Evolutionary conservation across 306 rosid genomes (phyloP), one percentile per base, ranked within the genome.

Genomic region (Senna tora): DNA sequence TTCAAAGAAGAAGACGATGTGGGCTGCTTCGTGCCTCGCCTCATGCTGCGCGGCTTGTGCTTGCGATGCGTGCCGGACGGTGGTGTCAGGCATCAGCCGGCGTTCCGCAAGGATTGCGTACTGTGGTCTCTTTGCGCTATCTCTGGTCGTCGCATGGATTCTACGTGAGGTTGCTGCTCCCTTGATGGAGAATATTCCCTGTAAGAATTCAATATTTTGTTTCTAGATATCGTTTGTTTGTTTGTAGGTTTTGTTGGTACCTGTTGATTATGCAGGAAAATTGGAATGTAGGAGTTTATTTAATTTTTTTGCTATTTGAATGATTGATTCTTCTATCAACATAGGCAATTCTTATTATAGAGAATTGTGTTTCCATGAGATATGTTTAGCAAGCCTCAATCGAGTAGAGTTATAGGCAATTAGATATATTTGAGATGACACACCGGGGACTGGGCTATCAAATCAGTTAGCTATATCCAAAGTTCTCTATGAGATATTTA

Each of bases 21-120:
- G 95, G 90, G 99, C 97, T 56, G 99, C 99, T 74, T 84, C 99
- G n/a, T 95, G 99, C 83, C 89, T 95, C 0, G 99, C 99, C 22
- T 91, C 99, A 46, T 95, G 99, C 85, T 91, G 97, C 79, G 97
- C 99, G 0, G 91, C 94, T 25, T 95, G 99, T 77, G 99, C 99
- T 5, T 91, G 99, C 72, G 95, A 91, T 63, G 95, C 97, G 0
- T 95, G 99, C 81, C 90, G 86, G 43, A 82, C 97, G 15, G 97
- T 86, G 76, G 99, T 95, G 25, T 91, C 99, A 0, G 87, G 97
- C 7, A 95, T 95, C 64, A 95, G 99, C 82, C 89, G 96, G 60
- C 90, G 91, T 34, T 95, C 99, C 5, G 99, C 99, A 0, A 82
- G 99, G 80, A 95, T 95, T 75, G 99, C 99, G 0, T 95, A 95